Conservation (phyloP, 2,329 filamentous ascomycete species). For the Pseudogymnoascus sp. region DNA sequence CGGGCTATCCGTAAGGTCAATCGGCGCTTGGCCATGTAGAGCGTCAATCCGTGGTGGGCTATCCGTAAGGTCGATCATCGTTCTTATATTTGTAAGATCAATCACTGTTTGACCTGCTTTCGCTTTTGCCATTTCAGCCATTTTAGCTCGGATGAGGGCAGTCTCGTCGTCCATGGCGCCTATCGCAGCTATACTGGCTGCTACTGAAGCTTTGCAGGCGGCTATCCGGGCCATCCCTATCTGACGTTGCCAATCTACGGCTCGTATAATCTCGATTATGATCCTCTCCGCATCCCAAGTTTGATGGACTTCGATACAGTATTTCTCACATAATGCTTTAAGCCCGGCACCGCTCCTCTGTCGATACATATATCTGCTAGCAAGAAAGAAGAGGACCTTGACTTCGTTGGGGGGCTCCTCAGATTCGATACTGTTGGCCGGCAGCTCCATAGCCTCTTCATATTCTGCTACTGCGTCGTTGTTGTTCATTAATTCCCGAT, state of each 20-base stretch:
- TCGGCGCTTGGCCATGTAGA: background rate
- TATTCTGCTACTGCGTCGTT: background rate
- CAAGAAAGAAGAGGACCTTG: background rate
- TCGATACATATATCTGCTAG: constrained; percentile 2
- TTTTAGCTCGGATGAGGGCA: background rate
- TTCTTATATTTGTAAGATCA: background rate
- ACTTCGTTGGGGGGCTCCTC: background rate
- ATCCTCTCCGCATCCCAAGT: background rate
- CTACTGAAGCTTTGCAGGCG: background rate
- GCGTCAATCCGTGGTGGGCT: background rate
- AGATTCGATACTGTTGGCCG: background rate
- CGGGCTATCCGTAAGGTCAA: background rate
- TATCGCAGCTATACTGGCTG: background rate
- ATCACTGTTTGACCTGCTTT: background rate
- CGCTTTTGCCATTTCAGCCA: background rate
- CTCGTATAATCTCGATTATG: background rate
- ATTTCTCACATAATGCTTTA: background rate
- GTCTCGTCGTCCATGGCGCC: background rate
- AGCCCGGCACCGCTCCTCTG: background rate
- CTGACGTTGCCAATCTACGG: background rate
- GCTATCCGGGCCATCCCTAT: background rate
- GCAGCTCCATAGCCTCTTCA: background rate
- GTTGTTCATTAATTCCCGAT: background rate
- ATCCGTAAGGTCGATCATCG: background rate
- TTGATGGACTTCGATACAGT: background rate